Evolutionary conservation across 352 stramenopile genomes (phyloP).

Genomic region (Phytophthora pluvialis): DNA sequence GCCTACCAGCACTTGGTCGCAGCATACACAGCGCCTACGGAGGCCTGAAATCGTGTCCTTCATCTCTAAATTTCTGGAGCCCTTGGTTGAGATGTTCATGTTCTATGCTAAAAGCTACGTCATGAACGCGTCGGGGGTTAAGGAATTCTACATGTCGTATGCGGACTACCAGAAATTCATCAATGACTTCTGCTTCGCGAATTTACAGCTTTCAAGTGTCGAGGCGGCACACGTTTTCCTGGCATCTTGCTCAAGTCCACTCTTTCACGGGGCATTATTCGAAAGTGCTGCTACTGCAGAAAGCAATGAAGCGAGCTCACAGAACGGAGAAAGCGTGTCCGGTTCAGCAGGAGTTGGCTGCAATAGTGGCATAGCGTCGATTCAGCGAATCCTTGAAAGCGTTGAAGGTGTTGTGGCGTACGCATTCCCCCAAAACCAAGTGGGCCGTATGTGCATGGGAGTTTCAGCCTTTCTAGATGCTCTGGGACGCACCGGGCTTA

Average conservation of each 20-base stretch:
- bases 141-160: conserved; percentile 79
- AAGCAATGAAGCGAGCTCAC: conserved; percentile 13
- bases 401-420: conserved; percentile 60
- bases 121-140: conserved; percentile 46
- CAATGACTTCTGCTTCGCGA: conserved; percentile 77
- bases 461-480: conserved; percentile 75
- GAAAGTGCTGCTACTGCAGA: conserved; percentile 4
- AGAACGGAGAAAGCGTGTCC: conserved; percentile 6
- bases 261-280: conserved; percentile 49
- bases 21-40: conserved; percentile 55
- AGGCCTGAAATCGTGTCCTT: conserved; percentile 62
- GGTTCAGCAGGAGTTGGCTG: conserved; percentile 15
- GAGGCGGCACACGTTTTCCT: conserved; percentile 77
- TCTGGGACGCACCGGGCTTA: conserved; percentile 60
- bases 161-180: conserved; percentile 76
- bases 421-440: conserved; percentile 48
- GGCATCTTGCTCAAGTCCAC: conserved; percentile 61
- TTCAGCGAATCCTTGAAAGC: conserved; percentile 51
- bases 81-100: conserved; percentile 76
- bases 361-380: conserved; percentile 32
- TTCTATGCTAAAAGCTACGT: conserved; percentile 76
- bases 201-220: conserved; percentile 73
- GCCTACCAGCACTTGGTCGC: conserved; percentile 54
- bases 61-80: conserved; percentile 69
- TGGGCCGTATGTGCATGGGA: conserved; percentile 71